Conservation (phyloP, 805 yeast genomes). For the Candida sphagnicola region DNA sequence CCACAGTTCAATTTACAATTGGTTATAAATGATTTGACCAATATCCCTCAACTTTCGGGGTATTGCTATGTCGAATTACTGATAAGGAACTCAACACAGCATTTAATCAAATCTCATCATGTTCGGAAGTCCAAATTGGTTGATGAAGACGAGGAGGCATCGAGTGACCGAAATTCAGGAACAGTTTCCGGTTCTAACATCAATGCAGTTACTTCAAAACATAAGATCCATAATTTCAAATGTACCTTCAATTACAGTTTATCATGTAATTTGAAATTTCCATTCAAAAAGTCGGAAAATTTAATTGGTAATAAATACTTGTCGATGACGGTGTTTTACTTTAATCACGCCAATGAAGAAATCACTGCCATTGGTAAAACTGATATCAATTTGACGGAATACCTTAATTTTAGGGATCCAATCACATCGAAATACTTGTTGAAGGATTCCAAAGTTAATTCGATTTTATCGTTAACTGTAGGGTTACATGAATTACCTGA, state of each 20-base stretch:
- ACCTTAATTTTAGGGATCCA: slow-evolving; percentile 50
- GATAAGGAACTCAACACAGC: slow-evolving; percentile 25
- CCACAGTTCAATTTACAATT: slow-evolving; percentile 64
- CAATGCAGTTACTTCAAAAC: slow-evolving; percentile 24
- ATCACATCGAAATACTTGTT: slow-evolving; percentile 62
- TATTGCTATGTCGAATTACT: slow-evolving; percentile 61
- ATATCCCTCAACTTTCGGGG: slow-evolving; percentile 79
- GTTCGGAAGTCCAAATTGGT: not conserved
- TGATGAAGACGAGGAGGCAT: not conserved
- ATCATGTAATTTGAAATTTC: slow-evolving; percentile 36
- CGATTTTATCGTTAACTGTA: slow-evolving; percentile 65
- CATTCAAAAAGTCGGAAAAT: slow-evolving; percentile 34
- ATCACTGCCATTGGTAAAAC: slow-evolving; percentile 59
- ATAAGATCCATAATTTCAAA: slow-evolving; percentile 36
- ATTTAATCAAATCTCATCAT: not conserved
- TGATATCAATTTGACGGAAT: slow-evolving; percentile 68
- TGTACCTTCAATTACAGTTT: slow-evolving; percentile 34
- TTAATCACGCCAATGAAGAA: slow-evolving; percentile 10
- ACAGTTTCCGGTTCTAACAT: slow-evolving; percentile 15
- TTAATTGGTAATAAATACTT: slow-evolving; percentile 42
- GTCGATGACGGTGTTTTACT: slow-evolving; percentile 33
- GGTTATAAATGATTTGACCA: slow-evolving; percentile 65
- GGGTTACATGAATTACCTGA: slow-evolving; percentile 42
- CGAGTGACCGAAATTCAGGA: slow-evolving; percentile 2
- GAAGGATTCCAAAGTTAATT: slow-evolving; percentile 76